A percentile compares a stretch with the other conserved stretches of the same genome.
Conservation (phyloP, 345 rosid species). For the Eucalyptus tenuipes region DNA sequence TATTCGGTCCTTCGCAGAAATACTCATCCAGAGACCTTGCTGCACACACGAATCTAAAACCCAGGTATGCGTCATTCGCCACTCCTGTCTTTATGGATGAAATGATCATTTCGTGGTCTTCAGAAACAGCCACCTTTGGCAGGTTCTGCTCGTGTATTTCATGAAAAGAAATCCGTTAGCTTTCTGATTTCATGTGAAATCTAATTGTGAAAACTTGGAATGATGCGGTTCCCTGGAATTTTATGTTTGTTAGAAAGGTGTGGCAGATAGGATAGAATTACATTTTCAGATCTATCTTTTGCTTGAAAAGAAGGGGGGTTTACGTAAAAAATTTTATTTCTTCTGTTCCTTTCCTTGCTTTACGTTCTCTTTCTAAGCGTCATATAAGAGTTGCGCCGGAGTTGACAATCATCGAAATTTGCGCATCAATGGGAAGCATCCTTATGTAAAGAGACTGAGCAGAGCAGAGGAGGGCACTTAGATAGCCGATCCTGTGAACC, state of each 20-base stretch:
- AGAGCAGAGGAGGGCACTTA: not conserved
- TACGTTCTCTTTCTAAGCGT: not conserved
- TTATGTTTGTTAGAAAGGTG: not conserved
- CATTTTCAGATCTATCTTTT: not conserved
- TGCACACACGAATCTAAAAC: slow-evolving; percentile 77
- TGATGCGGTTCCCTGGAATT: not conserved
- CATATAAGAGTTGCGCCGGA: not conserved
- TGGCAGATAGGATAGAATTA: not conserved
- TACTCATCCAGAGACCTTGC: slow-evolving; percentile 93
- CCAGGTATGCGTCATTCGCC: slow-evolving; percentile 30
- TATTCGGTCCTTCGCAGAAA: slow-evolving; percentile 97
- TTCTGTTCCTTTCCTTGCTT: not conserved
- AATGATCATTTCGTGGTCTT: not conserved
- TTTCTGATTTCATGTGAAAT: not conserved
- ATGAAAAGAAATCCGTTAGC: not conserved
- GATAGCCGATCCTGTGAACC: not conserved
- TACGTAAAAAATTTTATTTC: not conserved
- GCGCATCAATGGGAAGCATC: not conserved
- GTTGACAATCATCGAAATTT: not conserved
- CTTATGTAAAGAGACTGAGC: not conserved
- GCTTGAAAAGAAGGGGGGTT: not conserved
- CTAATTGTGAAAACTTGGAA: not conserved
- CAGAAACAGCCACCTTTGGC: not conserved
- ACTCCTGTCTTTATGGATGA: not conserved
- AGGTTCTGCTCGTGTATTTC: not conserved